Evolutionary conservation across 257 asterid genomes (phyloP).

Genomic region (Solanum ossicruentum): DNA sequence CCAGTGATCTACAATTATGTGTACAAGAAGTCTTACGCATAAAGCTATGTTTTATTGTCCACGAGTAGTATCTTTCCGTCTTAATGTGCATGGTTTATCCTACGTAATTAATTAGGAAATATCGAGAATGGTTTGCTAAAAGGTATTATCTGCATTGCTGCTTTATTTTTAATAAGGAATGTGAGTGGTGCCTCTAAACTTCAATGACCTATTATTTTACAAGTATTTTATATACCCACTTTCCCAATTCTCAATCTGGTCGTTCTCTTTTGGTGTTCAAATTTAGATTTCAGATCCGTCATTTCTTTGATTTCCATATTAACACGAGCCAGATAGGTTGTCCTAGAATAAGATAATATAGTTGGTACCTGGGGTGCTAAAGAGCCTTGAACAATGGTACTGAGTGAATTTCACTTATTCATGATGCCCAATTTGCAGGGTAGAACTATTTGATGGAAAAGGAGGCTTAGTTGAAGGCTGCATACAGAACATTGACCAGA

Average conservation of each 20-base stretch:
- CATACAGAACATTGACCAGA: constrained; percentile 56
- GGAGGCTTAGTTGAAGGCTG: constrained; percentile 82
- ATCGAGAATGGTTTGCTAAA: not conserved
- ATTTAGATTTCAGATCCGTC: not conserved
- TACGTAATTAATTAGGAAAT: not conserved
- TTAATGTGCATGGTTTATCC: not conserved
- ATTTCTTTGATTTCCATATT: not conserved
- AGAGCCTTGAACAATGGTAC: not conserved
- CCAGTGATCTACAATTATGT: not conserved
- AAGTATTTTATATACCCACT: not conserved
- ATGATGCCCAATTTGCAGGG: constrained; percentile 33
- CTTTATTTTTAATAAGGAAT: not conserved
- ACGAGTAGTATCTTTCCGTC: not conserved
- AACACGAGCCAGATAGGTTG: not conserved
- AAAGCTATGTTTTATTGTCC: not conserved
- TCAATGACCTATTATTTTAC: not conserved
- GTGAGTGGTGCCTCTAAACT: not conserved
- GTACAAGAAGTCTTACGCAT: not conserved
- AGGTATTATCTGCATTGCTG: not conserved
- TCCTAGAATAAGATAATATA: not conserved
- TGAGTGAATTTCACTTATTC: not conserved
- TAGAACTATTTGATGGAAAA: constrained; percentile 92
- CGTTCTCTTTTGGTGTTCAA: not conserved
- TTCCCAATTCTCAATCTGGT: not conserved
- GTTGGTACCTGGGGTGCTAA: not conserved